Conservation (phyloP, 2,329 filamentous ascomycete genomes). For the Arthroderma sp. region DNA sequence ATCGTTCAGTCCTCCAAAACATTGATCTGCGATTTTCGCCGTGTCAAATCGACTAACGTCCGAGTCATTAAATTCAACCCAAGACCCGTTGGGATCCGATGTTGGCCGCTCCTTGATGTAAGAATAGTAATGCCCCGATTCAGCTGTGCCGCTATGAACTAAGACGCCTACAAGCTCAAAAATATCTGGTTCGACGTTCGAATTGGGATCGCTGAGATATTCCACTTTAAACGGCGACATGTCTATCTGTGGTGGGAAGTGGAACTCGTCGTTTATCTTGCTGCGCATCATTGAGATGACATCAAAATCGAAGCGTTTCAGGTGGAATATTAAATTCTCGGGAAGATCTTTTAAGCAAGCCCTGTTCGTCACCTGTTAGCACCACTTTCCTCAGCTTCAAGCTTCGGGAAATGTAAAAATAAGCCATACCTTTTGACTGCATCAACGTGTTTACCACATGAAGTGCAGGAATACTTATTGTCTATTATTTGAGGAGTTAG, state of each 20-base stretch:
- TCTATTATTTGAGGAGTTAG: constrained; percentile 38
- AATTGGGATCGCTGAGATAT: constrained; percentile 53
- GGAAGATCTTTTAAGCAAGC: constrained; percentile 86
- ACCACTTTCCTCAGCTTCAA: neutral
- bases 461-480: constrained; percentile 96
- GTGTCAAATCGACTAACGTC: constrained; percentile 64
- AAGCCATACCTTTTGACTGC: constrained; percentile 63
- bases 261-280: constrained; percentile 93
- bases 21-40: constrained; percentile 56
- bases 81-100: constrained; percentile 38
- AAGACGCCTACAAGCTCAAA: constrained; percentile 94
- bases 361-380: constrained; percentile 27
- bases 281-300: constrained; percentile 57
- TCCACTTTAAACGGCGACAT: constrained; percentile 86
- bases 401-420: neutral
- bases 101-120: constrained; percentile 71
- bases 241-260: constrained; percentile 71
- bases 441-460: constrained; percentile 76
- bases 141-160: constrained; percentile 82
- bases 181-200: constrained; percentile 50
- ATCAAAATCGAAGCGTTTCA: constrained; percentile 50
- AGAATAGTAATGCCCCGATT: constrained; percentile 95
- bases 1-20: constrained; percentile 62
- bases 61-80: constrained; percentile 95
- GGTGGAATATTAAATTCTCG: constrained; percentile 86